phyloP scores from a whole-genome alignment of 2,329 filamentous ascomycete genomes.

The Furcasterigmium furcatum region DNA sequence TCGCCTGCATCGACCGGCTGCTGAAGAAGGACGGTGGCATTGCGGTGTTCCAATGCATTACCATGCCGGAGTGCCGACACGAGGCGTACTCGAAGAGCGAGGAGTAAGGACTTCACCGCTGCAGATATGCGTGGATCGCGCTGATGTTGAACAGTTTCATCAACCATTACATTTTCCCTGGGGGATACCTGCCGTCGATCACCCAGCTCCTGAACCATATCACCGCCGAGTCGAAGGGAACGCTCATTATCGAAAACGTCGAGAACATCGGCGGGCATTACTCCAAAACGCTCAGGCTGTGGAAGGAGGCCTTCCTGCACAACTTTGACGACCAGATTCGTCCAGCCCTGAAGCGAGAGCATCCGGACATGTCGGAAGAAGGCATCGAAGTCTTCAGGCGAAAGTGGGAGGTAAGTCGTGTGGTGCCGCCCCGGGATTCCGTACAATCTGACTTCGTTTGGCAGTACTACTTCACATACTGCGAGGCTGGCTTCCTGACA shows the following conservation, averaged over 20 bases:
- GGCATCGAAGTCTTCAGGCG: conserved; percentile 65
- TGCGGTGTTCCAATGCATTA: conserved; percentile 73
- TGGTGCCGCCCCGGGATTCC: too few relatives aligned
- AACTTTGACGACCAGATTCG: conserved; percentile 60
- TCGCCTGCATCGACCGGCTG: conserved; percentile 58
- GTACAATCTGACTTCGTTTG: too few relatives aligned
- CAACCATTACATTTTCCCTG: conserved; percentile 74
- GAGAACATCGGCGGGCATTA: conserved; percentile 76
- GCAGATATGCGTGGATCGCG: too few relatives aligned
- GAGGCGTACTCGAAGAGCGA: conserved; percentile 63
- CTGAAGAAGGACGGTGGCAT: conserved; percentile 65
- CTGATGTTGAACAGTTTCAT: conserved; percentile 52
- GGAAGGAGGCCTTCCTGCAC: conserved; percentile 62
- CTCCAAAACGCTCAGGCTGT: conserved; percentile 63
- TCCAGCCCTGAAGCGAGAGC: conserved; percentile 55
- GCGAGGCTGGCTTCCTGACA: conserved; percentile 68
- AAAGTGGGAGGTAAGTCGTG: conserved; percentile 62
- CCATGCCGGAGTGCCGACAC: conserved; percentile 68
- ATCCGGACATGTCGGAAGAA: conserved; percentile 55
- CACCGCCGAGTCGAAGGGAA: conserved; percentile 54
- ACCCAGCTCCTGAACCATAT: conserved; percentile 58
- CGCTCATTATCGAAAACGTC: conserved; percentile 62
- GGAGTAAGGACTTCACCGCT: too few relatives aligned
- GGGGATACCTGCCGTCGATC: conserved; percentile 64
- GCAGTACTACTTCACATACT: conserved; percentile 73